These are phyloP conservation scores for Ganoderma leucocontextum DNA, from an alignment of 1,284 basidiomycete species.

Conservation along the genomic window DNA sequence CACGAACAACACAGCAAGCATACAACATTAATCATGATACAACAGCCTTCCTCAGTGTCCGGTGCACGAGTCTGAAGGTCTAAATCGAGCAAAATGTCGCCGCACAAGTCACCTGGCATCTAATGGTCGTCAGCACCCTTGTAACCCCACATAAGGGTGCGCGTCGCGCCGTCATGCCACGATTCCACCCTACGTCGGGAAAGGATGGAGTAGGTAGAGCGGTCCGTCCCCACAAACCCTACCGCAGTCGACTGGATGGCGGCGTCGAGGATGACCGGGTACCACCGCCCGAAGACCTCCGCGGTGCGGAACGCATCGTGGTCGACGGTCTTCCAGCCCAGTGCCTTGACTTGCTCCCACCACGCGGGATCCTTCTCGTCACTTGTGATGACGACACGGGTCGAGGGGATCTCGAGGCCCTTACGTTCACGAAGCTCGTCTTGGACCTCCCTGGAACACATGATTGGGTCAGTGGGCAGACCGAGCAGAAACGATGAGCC, in stretches of 20 bases:
- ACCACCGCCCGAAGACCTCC: constrained; percentile 67
- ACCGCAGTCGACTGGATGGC: constrained; percentile 69
- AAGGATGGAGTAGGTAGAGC: constrained; percentile 73
- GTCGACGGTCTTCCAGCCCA: constrained; percentile 70
- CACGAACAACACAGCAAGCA: constrained; percentile 3
- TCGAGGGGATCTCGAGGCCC: constrained; percentile 53
- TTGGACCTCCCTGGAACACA: constrained; percentile 57
- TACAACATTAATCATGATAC: constrained; percentile 20
- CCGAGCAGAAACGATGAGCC: background rate
- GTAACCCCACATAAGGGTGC: constrained; percentile 63
- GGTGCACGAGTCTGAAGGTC: background rate
- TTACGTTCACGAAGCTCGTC: constrained; percentile 58
- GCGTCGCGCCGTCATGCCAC: constrained; percentile 64
- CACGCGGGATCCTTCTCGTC: constrained; percentile 72
- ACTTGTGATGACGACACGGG: constrained; percentile 74
- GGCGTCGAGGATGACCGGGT: constrained; percentile 72
- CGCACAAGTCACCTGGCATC: background rate
- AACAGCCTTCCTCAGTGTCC: constrained; percentile 13
- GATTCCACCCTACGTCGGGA: constrained; percentile 68
- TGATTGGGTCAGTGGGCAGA: background rate
- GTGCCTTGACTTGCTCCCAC: constrained; percentile 66
- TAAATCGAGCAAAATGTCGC: background rate
- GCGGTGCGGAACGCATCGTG: constrained; percentile 58
- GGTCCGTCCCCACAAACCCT: constrained; percentile 75
- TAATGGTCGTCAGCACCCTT: constrained; percentile 49